Percentiles rank a stretch among this genome's conserved stretches.
phyloP scores from a whole-genome alignment of 2,329 filamentous ascomycete species.

The Grosmannia serpens region DNA sequence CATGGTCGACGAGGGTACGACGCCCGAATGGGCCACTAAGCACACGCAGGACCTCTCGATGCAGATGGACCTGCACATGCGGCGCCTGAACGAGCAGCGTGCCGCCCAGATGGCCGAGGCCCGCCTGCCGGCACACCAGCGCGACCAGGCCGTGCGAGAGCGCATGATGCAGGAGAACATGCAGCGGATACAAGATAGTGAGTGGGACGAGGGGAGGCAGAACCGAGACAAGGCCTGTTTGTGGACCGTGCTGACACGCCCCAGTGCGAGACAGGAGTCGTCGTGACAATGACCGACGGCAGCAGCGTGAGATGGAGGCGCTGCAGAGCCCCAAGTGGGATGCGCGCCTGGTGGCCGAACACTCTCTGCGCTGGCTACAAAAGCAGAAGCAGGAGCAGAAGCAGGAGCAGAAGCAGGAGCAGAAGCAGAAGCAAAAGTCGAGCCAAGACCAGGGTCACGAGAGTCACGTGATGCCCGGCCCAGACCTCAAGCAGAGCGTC shows the following conservation, averaged over 20 bases:
- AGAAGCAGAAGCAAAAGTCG: neutral
- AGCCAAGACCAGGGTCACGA: neutral
- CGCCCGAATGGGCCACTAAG: constrained; percentile 42
- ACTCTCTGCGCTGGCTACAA: constrained; percentile 33
- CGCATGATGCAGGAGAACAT: constrained; percentile 30
- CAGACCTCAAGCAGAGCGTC: constrained; percentile 26
- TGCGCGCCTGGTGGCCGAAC: constrained; percentile 31
- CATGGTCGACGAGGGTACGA: constrained; percentile 35
- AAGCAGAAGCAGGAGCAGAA: neutral
- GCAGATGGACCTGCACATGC: constrained; percentile 24
- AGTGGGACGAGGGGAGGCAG: constrained; percentile 12
- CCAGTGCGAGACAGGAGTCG: constrained; percentile 31
- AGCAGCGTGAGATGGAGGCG: constrained; percentile 36
- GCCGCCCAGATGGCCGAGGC: constrained; percentile 31
- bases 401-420: neutral
- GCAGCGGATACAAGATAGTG: constrained; percentile 34
- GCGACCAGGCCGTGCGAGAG: constrained; percentile 27
- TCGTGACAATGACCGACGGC: constrained; percentile 27
- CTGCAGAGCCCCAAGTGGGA: constrained; percentile 43
- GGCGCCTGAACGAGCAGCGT: constrained; percentile 27
- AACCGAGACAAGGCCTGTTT: neutral
- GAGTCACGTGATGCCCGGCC: neutral
- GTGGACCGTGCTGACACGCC: neutral
- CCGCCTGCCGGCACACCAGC: constrained; percentile 29
- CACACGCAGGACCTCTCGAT: constrained; percentile 23